Percentiles rank a stretch among this genome's conserved stretches.
Conservation (phyloP, 2,329 filamentous ascomycete species). For the Fusarium annulatum region DNA sequence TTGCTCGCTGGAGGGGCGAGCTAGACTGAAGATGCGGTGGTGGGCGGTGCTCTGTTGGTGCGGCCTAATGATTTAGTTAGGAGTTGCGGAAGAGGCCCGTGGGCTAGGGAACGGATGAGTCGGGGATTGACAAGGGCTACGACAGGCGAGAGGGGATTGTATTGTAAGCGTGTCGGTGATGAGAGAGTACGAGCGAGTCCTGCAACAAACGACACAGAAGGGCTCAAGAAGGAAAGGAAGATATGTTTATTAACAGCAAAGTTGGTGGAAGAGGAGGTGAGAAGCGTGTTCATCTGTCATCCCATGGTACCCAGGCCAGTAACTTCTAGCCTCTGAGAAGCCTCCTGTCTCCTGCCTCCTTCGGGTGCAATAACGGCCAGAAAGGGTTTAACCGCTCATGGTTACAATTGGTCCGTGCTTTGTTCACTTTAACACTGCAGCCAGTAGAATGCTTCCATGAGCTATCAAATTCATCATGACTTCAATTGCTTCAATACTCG, state of each 20-base stretch:
- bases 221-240: not conserved
- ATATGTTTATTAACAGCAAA: conserved; percentile 4
- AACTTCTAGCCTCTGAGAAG: conserved; percentile 26
- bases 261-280: conserved; percentile 30
- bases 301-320: conserved; percentile 19
- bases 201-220: not conserved
- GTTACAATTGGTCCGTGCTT: conserved; percentile 38
- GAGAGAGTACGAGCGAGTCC: not conserved
- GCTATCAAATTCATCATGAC: conserved; percentile 43
- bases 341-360: conserved; percentile 34
- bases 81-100: conserved; percentile 39
- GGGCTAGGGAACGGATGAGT: conserved; percentile 33
- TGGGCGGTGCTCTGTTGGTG: conserved; percentile 34
- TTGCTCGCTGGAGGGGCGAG: conserved; percentile 44
- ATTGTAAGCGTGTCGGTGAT: conserved; percentile 9
- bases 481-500: conserved; percentile 38
- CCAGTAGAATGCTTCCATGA: conserved; percentile 36
- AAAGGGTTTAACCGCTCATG: conserved; percentile 24
- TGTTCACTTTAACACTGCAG: conserved; percentile 21
- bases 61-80: conserved; percentile 32
- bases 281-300: conserved; percentile 32
- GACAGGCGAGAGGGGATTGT: conserved; percentile 6
- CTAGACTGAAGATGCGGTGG: conserved; percentile 30
- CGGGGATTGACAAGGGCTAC: conserved; percentile 21
- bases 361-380: conserved; percentile 18